These are phyloP conservation scores for Aspergillus sp. DNA, from an alignment of 2,329 filamentous ascomycete genomes.

Conservation along the genomic window DNA sequence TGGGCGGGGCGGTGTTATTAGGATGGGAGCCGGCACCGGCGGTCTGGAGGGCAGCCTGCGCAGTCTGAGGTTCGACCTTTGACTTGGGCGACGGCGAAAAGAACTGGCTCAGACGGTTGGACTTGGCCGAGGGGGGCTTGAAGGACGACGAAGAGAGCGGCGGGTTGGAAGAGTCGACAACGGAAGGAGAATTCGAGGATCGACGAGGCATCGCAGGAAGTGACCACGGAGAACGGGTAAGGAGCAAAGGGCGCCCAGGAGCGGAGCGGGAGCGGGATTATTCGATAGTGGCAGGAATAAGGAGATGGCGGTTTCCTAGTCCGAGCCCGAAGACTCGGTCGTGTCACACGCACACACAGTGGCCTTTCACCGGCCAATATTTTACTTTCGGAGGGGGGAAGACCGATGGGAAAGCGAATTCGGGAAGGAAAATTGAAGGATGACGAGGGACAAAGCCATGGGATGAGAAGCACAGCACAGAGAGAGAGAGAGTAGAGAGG, in stretches of 20 bases:
- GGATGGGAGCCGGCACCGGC: conserved; percentile 46
- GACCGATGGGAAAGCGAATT: too few species aligned
- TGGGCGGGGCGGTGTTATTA: conserved; percentile 48
- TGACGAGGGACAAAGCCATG: background rate
- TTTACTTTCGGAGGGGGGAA: too few species aligned
- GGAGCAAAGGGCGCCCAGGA: background rate
- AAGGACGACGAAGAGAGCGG: conserved; percentile 42
- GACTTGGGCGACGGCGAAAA: conserved; percentile 73
- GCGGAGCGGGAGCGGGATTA: background rate
- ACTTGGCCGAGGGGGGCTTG: conserved; percentile 48
- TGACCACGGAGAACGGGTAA: conserved; percentile 10
- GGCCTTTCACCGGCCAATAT: too few species aligned
- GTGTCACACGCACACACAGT: background rate
- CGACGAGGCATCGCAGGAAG: conserved; percentile 53
- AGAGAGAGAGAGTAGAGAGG: background rate
- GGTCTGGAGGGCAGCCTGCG: conserved; percentile 54
- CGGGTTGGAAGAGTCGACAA: conserved; percentile 42
- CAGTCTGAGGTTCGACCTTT: conserved; percentile 49
- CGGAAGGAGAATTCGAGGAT: conserved; percentile 50
- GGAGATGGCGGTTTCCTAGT: conserved; percentile 1
- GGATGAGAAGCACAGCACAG: background rate
- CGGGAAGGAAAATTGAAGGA: too few species aligned
- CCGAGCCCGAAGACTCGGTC: background rate
- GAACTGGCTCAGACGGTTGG: conserved; percentile 69
- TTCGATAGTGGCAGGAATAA: conserved; percentile 11